Base-by-base conservation (phyloP, 306 rosid genomes). In the Pterocarpus macrocarpus region DNA sequence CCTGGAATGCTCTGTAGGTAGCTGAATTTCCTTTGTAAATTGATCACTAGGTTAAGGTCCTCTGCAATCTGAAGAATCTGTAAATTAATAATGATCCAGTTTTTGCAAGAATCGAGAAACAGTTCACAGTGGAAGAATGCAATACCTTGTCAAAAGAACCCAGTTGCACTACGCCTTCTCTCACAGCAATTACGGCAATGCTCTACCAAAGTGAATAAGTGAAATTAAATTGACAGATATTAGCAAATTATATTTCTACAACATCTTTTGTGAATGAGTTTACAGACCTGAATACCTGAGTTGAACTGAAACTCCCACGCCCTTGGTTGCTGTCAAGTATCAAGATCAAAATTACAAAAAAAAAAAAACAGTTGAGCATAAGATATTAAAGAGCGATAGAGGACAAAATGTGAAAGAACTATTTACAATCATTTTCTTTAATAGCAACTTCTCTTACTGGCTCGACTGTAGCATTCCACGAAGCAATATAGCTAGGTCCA, bases 231-330 rank as follows among this genome's bases (percentile, higher is more conserved):
- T 52, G 79, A 41, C 38, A 71, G n/a, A 10, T 4, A 55, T 4
- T 11, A 39, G 9, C 36, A 49, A 64, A 13, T 75, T 65, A 55
- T 58, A 67, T 71, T 63, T 32, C 15, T 68, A 52, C 56, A 57
- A 5, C 14, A 10, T 58, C 35, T 17, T 28, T 35, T 45, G 8
- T 59, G 4, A 85, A 75, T 78, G 43, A 75, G 68, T 55, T 41
- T 53, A 80, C 90, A 71, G 73, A 93, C 97, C 94, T 93, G 94
- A 84, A 95, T 92, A 53, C 98, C 98, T 57, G 97, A 89, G 74
- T 82, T 88, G 89, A 92, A 92, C 76, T 95, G 97, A 88, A 80
- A 80, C 45, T 88, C 92, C 98, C 97, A 95, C 13, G 97, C 97
- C 57, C 86, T 87, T 73, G 98, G 98, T 84, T 90, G 92, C 98